Conservation (phyloP, 495 filamentous ascomycete species). For the Entonaema liquescens region DNA sequence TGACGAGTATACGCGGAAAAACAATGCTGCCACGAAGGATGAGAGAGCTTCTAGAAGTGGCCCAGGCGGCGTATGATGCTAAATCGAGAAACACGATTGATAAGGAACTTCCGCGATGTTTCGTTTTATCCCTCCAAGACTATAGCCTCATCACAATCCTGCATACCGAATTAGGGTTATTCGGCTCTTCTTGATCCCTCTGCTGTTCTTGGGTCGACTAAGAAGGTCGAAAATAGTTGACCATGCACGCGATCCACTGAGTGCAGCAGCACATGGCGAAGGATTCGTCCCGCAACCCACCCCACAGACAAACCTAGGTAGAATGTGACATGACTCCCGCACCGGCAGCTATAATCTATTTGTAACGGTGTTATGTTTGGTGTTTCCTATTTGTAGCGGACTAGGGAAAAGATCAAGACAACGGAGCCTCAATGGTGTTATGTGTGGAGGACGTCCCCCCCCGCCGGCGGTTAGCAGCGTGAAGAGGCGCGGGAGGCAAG, state of each 20-base stretch:
- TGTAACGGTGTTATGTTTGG: neutral
- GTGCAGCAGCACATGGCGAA: slow-evolving; percentile 10
- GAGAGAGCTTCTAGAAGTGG: slow-evolving; percentile 19
- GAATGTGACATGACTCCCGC: neutral
- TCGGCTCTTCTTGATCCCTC: slow-evolving; percentile 4
- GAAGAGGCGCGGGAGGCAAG: neutral
- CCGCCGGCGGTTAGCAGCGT: neutral
- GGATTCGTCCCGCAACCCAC: neutral
- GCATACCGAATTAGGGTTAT: neutral
- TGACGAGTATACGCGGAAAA: neutral
- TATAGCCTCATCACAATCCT: neutral
- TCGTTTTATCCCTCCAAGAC: neutral
- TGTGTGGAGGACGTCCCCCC: neutral
- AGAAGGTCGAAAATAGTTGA: neutral
- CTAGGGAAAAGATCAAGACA: slow-evolving; percentile 1
- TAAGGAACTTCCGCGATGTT: neutral
- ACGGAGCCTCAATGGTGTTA: neutral
- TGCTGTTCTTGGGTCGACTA: neutral
- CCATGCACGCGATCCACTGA: neutral
- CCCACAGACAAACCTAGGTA: slow-evolving; percentile 10
- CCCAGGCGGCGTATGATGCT: neutral
- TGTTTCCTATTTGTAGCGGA: neutral
- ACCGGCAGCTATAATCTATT: slow-evolving; percentile 22
- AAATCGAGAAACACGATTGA: neutral
- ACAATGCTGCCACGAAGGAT: neutral